Conservation (phyloP, 2,329 filamentous ascomycete species). For the Acrocalymma vagum region DNA sequence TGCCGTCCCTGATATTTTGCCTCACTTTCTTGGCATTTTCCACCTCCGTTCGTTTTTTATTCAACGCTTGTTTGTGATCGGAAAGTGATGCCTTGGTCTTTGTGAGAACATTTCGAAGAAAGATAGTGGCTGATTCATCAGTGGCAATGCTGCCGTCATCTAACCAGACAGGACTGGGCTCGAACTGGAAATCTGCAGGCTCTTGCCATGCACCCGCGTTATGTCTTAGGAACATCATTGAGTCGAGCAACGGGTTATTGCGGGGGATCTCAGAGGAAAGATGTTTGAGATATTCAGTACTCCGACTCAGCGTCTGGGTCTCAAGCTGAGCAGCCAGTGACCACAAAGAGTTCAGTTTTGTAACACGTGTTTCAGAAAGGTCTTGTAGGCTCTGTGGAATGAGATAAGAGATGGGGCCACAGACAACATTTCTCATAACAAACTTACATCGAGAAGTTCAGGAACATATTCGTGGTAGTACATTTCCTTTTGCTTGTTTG, state of each 20-base stretch:
- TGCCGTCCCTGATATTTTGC: constrained; percentile 80
- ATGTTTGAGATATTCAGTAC: constrained; percentile 74
- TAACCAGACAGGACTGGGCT: constrained; percentile 96
- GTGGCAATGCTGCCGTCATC: constrained; percentile 88
- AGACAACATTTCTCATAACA: background rate
- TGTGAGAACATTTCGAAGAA: constrained; percentile 86
- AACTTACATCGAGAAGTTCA: constrained; percentile 82
- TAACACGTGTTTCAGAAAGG: constrained; percentile 85
- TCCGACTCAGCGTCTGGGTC: constrained; percentile 77
- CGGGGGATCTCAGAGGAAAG: constrained; percentile 83
- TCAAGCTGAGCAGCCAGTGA: constrained; percentile 81
- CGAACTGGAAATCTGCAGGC: constrained; percentile 84
- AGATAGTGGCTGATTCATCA: constrained; percentile 88
- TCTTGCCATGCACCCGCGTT: constrained; percentile 86
- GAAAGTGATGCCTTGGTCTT: constrained; percentile 88
- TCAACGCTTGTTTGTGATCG: constrained; percentile 82
- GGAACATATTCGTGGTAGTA: constrained; percentile 98
- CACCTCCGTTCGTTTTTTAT: constrained; percentile 86
- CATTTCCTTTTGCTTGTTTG: constrained; percentile 95
- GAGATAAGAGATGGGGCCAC: background rate
- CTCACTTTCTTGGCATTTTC: constrained; percentile 78
- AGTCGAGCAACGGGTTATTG: constrained; percentile 89
- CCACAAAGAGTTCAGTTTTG: constrained; percentile 88
- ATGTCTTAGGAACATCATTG: constrained; percentile 97
- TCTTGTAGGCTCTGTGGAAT: constrained; percentile 78